Conservation (phyloP, 1,284 basidiomycete species). For the Fistulinella cinereoalba region DNA sequence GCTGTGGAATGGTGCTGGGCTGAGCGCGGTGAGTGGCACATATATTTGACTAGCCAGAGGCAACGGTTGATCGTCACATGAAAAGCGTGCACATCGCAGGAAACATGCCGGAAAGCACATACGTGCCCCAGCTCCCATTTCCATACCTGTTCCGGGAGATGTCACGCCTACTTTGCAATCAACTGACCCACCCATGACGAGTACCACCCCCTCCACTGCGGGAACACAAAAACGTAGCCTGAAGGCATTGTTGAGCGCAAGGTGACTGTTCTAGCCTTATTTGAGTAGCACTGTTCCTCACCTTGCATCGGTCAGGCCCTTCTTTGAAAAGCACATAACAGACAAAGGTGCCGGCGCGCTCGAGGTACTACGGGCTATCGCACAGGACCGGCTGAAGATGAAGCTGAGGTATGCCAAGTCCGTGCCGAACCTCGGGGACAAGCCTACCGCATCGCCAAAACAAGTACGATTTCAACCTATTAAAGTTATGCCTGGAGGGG, state of each 20-base stretch:
- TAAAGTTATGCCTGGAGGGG: background rate
- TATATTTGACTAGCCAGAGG: background rate
- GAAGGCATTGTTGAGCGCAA: conserved; percentile 20
- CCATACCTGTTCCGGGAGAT: conserved; percentile 7
- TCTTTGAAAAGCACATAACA: conserved; percentile 4
- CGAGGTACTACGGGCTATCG: conserved; percentile 9
- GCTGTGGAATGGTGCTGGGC: conserved; percentile 28
- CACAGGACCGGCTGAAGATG: conserved; percentile 20
- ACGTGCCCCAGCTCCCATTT: conserved; percentile 10
- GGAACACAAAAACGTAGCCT: conserved; percentile 6
- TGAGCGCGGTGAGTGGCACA: conserved; percentile 16
- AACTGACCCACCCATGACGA: conserved; percentile 2
- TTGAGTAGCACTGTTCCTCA: background rate
- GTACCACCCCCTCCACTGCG: background rate
- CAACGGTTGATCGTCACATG: conserved; percentile 2
- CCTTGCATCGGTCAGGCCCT: conserved; percentile 9
- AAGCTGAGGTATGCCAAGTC: conserved; percentile 27
- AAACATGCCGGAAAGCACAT: conserved; percentile 2
- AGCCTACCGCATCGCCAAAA: background rate
- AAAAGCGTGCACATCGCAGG: conserved; percentile 26
- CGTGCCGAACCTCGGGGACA: conserved; percentile 22
- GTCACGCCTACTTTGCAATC: background rate
- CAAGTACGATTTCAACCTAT: background rate
- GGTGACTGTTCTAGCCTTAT: conserved; percentile 4
- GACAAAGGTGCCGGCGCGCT: conserved; percentile 9